Evolutionary conservation across 768 basidiomycete species (phyloP).

Genomic region (Candolleomyces aberdarensis): DNA sequence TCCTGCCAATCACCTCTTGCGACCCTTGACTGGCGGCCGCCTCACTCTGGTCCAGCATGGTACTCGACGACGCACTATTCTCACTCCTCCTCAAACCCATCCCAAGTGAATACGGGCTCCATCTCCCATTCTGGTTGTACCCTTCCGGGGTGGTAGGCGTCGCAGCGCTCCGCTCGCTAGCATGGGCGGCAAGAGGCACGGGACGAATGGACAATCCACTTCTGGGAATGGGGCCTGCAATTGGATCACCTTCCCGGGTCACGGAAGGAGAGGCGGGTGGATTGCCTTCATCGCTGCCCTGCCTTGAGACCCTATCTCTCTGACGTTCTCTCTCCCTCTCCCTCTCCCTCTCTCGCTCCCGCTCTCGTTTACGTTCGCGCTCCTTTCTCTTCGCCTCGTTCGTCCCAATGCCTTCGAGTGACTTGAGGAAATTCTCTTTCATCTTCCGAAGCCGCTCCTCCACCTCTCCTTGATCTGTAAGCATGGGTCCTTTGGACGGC

Average conservation of each 20-base stretch:
- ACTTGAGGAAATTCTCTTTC: constrained; percentile 66
- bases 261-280: background rate
- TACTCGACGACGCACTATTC: constrained; percentile 18
- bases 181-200: background rate
- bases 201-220: background rate
- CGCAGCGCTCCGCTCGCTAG: background rate
- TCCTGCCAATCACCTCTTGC: constrained; percentile 54
- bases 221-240: background rate
- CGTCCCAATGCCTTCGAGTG: constrained; percentile 50
- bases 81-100: constrained; percentile 18
- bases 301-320: constrained; percentile 6
- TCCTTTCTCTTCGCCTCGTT: constrained; percentile 7
- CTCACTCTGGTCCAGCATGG: constrained; percentile 20
- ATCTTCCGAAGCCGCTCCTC: constrained; percentile 61
- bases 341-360: constrained; percentile 9
- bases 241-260: background rate
- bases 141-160: background rate
- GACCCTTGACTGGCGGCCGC: constrained; percentile 33
- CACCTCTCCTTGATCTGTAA: constrained; percentile 65
- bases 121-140: background rate
- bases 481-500: constrained; percentile 44
- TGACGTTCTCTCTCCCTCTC: constrained; percentile 7
- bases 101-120: constrained; percentile 14
- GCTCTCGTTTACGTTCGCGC: constrained; percentile 12
- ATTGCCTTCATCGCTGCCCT: constrained; percentile 3